Conservation (phyloP, 805 yeast species). For the Saccharomycopsis oosterbeekiorum region DNA sequence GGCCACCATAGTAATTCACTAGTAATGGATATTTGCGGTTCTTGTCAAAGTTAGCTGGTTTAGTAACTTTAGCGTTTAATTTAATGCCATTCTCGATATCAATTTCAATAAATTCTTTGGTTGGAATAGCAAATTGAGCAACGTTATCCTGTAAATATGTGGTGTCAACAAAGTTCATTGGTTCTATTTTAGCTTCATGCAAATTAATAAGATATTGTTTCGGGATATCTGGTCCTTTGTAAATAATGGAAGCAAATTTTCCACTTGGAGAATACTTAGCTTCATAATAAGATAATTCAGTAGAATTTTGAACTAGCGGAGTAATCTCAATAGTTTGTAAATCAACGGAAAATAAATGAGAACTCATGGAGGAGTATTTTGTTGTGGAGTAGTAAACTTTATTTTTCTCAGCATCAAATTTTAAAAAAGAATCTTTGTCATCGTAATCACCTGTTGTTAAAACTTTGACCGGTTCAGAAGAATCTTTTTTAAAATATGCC, state of each 20-base stretch:
- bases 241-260: conserved; percentile 39
- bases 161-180: conserved; percentile 2
- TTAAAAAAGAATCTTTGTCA: conserved; percentile 36
- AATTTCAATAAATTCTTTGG: conserved; percentile 30
- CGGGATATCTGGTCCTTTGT: conserved; percentile 74
- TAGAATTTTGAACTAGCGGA: background rate
- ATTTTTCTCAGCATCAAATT: conserved; percentile 37
- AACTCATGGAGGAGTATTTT: conserved; percentile 42
- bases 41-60: conserved; percentile 45
- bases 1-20: conserved; percentile 71
- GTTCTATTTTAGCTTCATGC: conserved; percentile 31
- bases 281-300: conserved; percentile 35
- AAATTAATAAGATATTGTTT: conserved; percentile 62
- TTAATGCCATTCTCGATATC: conserved; percentile 28
- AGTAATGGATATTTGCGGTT: conserved; percentile 47
- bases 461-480: conserved; percentile 29
- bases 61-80: conserved; percentile 49
- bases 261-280: conserved; percentile 49
- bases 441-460: conserved; percentile 43
- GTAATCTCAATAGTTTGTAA: conserved; percentile 24
- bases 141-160: conserved; percentile 15
- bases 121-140: conserved; percentile 38
- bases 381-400: conserved; percentile 50
- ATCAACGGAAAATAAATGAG: conserved; percentile 47
- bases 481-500: conserved; percentile 44